A percentile compares a stretch with the other conserved stretches of the same genome.
Conservation (phyloP, 2,329 filamentous ascomycete species). For the Colletotrichum sansevieriae region DNA sequence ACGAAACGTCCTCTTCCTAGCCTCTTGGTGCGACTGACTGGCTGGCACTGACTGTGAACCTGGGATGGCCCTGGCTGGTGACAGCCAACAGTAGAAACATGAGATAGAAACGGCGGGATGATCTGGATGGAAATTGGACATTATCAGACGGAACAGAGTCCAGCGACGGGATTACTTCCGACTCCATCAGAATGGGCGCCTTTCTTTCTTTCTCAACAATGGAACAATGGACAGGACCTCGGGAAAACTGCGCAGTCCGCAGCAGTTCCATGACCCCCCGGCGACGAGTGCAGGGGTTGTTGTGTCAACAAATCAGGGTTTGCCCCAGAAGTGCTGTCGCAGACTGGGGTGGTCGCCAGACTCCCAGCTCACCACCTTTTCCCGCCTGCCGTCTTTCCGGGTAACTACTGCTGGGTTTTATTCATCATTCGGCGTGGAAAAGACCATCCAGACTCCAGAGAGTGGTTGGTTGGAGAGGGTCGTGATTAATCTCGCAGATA, state of each 20-base stretch:
- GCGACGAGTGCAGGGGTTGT: not conserved
- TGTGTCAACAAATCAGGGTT: constrained; percentile 32
- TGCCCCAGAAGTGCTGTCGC: constrained; percentile 32
- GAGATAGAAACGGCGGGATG: constrained; percentile 38
- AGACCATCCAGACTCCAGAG: no score
- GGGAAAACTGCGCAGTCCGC: no score
- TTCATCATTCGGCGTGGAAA: no score
- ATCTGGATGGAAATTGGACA: constrained; percentile 32
- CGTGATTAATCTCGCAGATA: constrained; percentile 31
- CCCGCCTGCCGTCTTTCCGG: no score
- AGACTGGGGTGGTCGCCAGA: constrained; percentile 25
- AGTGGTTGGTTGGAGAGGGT: not conserved
- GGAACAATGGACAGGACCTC: not conserved
- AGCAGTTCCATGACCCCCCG: no score
- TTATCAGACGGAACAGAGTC: constrained; percentile 22
- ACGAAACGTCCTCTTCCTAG: not conserved
- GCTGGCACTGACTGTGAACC: constrained; percentile 1
- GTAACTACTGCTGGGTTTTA: no score
- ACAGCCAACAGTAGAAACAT: constrained; percentile 12
- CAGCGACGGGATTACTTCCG: no score
- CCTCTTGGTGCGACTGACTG: not conserved
- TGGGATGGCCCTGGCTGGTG: constrained; percentile 5
- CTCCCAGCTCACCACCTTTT: constrained; percentile 5
- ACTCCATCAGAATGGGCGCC: constrained; percentile 6
- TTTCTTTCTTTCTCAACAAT: not conserved